phyloP scores from a whole-genome alignment of 2,329 filamentous ascomycete species.

The Calonectria naviculata region DNA sequence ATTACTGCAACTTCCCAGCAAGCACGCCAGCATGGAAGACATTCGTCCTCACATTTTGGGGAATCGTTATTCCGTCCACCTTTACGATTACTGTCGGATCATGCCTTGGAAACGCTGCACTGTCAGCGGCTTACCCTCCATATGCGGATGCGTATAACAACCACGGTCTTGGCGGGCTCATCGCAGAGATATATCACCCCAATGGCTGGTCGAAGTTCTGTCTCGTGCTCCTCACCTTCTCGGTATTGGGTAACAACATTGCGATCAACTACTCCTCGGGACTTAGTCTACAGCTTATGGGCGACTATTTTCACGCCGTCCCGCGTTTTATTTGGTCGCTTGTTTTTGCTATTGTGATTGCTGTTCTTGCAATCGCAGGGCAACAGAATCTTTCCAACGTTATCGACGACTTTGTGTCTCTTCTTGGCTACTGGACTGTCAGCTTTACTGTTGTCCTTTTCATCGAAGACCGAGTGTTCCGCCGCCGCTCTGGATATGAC shows the following conservation, averaged over 20 bases:
- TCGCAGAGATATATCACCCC: constrained; percentile 9
- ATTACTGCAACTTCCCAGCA: constrained; percentile 15
- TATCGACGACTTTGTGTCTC: constrained; percentile 32
- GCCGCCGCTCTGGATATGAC: constrained; percentile 28
- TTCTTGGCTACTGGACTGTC: constrained; percentile 36
- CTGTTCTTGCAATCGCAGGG: constrained; percentile 32
- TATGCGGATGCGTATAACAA: constrained; percentile 8
- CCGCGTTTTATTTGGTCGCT: constrained; percentile 32
- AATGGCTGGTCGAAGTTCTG: constrained; percentile 11
- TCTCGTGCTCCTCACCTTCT: constrained; percentile 16
- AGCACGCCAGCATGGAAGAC: constrained; percentile 10
- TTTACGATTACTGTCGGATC: constrained; percentile 1
- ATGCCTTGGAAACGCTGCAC: constrained; percentile 10
- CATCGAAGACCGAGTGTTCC: constrained; percentile 32
- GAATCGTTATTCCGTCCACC: constrained; percentile 11
- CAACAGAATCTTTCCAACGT: constrained; percentile 32
- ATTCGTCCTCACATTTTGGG: constrained; percentile 5
- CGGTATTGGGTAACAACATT: constrained; percentile 21
- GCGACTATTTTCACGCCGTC: constrained; percentile 32
- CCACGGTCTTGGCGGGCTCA: constrained; percentile 11
- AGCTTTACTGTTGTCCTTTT: constrained; percentile 31
- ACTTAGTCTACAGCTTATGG: constrained; percentile 32
- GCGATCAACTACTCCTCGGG: constrained; percentile 34
- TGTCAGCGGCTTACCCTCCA: constrained; percentile 9
- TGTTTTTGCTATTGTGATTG: constrained; percentile 26